Evolutionary conservation across 495 filamentous ascomycete genomes (phyloP), one percentile per base, ranked within the genome.

Genomic region (Penicillium parvum): DNA sequence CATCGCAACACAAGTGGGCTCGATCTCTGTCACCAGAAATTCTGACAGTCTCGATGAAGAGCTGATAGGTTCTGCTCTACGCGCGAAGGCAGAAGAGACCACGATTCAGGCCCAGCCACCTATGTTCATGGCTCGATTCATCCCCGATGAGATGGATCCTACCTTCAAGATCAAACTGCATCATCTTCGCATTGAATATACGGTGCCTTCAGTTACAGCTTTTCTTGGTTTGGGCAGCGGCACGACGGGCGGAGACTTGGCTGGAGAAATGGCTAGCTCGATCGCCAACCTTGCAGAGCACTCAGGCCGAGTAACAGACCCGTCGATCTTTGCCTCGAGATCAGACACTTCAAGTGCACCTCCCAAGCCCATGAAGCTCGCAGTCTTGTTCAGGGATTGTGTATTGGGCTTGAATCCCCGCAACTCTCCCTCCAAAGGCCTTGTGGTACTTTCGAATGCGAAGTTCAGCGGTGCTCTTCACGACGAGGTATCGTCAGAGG

Each of bases 101-200:
- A 20, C 44, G 14, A 44, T 40, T 12, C 37, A 56, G 45, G 40
- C 56, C 26, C 57, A 64, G 34, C 49, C 76, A 21, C 79, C 82
- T 2, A 79, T 85, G 59, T 50, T 88, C 19, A 88, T 89, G 82
- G 80, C 83, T 48, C 76, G 94, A 32, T 84, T 92, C 63, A 83
- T 99, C 38, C 86, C 86, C 0, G 90, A 96, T 59, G 94, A 96
- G 53, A 86, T 94, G 67, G 90, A 96, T 42, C 90, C 94, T 0
- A 82, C 88, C 9, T 67, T 95, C 40, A 95, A 90, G 60, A 55
- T 96, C 45, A 94, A 94, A 58, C 60, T 96, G 19, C 82, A 83
- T 61, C 86, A 90, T 47, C 39, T 95, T 9, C 82, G 81, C 38
- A 54, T 86, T 14, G 94, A 99, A 49, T 97, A 99, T 61, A 81